phyloP scores from a whole-genome alignment of 192 early-diverging fungal species.

The Obelidium mucronatum region DNA sequence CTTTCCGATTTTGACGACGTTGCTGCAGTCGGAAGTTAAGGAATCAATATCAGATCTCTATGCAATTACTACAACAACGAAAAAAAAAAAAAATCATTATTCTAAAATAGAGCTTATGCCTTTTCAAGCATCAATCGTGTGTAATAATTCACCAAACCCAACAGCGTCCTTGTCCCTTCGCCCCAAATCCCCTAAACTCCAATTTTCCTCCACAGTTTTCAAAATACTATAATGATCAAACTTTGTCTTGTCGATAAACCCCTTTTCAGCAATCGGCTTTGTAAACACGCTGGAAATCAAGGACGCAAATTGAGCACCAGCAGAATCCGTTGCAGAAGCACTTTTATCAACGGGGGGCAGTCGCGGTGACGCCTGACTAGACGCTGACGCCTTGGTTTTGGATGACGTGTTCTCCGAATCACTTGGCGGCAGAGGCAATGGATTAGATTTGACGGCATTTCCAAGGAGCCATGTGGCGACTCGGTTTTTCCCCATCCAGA shows the following conservation, averaged over 20 bases:
- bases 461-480: slow-evolving; percentile 39
- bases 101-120: too few relatives aligned
- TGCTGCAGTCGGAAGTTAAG: too few relatives aligned
- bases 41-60: too few relatives aligned
- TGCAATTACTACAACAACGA: too few relatives aligned
- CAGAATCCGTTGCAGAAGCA: neutral
- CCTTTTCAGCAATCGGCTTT: slow-evolving; percentile 21
- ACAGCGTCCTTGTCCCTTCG: slow-evolving; percentile 51
- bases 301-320: neutral
- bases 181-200: slow-evolving; percentile 64
- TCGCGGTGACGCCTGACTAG: neutral
- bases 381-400: neutral
- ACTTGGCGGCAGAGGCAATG: neutral
- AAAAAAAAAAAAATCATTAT: too few relatives aligned
- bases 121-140: too few relatives aligned
- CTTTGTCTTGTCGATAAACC: slow-evolving; percentile 54
- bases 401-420: neutral
- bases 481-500: slow-evolving; percentile 34
- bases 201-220: slow-evolving; percentile 69
- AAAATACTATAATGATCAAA: slow-evolving; percentile 73
- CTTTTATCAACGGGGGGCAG: neutral
- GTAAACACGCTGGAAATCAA: neutral
- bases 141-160: neutral
- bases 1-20: too few relatives aligned
- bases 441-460: slow-evolving; percentile 12